Conservation (phyloP, 1,284 basidiomycete genomes). For the Ceratobasidium sp. region DNA sequence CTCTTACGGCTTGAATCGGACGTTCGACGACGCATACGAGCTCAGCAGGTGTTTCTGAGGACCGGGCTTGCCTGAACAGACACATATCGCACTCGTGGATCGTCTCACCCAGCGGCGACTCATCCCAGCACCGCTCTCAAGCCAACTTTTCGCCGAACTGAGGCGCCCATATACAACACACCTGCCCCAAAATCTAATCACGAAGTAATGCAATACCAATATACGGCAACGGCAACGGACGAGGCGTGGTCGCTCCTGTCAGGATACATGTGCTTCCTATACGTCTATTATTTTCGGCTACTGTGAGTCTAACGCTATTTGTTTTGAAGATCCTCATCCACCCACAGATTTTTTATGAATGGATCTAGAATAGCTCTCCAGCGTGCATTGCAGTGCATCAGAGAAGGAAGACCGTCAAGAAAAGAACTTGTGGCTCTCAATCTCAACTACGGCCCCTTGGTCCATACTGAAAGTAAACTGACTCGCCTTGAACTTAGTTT, state of each 20-base stretch:
- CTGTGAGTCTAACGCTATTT: slow-evolving; percentile 1
- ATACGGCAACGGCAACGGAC: neutral
- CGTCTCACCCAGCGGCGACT: neutral
- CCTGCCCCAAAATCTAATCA: neutral
- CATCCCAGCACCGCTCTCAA: slow-evolving; percentile 10
- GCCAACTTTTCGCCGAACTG: neutral
- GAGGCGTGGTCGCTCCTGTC: slow-evolving; percentile 22
- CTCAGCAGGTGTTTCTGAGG: neutral
- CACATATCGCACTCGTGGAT: neutral
- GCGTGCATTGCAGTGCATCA: slow-evolving; percentile 16
- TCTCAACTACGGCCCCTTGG: slow-evolving; percentile 14
- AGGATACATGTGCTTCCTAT: slow-evolving; percentile 25
- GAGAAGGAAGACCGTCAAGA: neutral
- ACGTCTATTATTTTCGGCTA: slow-evolving; percentile 2
- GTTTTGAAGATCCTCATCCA: slow-evolving; percentile 10
- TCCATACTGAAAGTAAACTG: neutral
- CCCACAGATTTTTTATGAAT: neutral
- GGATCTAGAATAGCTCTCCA: neutral
- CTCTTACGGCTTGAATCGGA: neutral
- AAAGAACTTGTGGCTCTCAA: neutral
- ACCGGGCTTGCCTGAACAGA: slow-evolving; percentile 13
- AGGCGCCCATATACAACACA: slow-evolving; percentile 23
- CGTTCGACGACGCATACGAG: neutral
- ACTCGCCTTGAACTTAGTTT: slow-evolving; percentile 12
- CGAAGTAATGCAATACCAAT: slow-evolving; percentile 6